These are phyloP conservation scores for Spinellus fusiger DNA, from an alignment of 192 early-diverging fungal genomes.

Conservation along the genomic window DNA sequence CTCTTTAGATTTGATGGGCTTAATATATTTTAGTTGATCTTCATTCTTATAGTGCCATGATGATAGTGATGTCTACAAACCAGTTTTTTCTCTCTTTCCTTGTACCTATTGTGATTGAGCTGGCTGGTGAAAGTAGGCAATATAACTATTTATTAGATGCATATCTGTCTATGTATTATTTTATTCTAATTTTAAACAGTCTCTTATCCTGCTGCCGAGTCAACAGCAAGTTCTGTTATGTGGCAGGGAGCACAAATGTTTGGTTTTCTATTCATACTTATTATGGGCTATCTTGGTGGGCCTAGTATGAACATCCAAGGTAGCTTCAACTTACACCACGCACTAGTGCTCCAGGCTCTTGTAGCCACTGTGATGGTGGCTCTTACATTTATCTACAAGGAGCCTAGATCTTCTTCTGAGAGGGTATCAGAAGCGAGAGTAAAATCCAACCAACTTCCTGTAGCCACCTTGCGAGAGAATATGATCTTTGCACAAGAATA, in stretches of 20 bases:
- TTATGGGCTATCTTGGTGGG: slow-evolving; percentile 25
- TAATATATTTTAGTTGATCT: slow-evolving; percentile 7
- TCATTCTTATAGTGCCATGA: slow-evolving; percentile 18
- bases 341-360: slow-evolving; percentile 19
- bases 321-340: slow-evolving; percentile 17
- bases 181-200: slow-evolving; percentile 10
- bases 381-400: slow-evolving; percentile 20
- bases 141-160: not conserved
- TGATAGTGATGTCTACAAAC: slow-evolving; percentile 16
- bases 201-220: slow-evolving; percentile 27
- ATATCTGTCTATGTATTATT: not conserved
- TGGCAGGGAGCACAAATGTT: slow-evolving; percentile 31
- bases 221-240: slow-evolving; percentile 23
- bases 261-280: slow-evolving; percentile 22
- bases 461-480: too few relatives aligned
- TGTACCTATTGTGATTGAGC: slow-evolving; percentile 25
- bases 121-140: slow-evolving; percentile 23
- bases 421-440: slow-evolving; percentile 6
- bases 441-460: too few relatives aligned
- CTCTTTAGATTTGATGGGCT: not conserved
- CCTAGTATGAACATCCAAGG: slow-evolving; percentile 4
- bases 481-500: too few relatives aligned
- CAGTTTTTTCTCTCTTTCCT: slow-evolving; percentile 29
- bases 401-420: slow-evolving; percentile 6
- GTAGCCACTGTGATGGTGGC: slow-evolving; percentile 10